Conservation (phyloP, 192 early-diverging fungal genomes). For the Gaertneriomyces sp. region DNA sequence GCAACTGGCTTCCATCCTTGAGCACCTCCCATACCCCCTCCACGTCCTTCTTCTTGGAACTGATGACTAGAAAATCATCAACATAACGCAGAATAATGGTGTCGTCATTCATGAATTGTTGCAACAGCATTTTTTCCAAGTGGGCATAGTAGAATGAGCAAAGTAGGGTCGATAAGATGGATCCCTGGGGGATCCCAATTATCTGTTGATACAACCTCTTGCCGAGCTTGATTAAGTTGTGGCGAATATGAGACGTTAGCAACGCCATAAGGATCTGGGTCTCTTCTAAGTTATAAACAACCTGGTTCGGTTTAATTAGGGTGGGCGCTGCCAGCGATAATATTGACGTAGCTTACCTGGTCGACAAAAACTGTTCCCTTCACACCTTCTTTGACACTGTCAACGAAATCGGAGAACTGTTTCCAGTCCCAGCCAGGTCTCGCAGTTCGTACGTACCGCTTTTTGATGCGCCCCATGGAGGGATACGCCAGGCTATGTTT, state of each 20-base stretch:
- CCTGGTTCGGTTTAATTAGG: constrained; percentile 25
- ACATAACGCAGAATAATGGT: constrained; percentile 68
- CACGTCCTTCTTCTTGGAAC: constrained; percentile 49
- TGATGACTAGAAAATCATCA: constrained; percentile 83
- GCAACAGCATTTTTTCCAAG: constrained; percentile 60
- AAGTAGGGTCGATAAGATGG: constrained; percentile 76
- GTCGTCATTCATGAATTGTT: constrained; percentile 31
- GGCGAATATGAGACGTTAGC: constrained; percentile 61
- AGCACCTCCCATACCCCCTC: constrained; percentile 45
- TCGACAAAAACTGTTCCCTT: constrained; percentile 69
- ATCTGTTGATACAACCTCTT: constrained; percentile 63
- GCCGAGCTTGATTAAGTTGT: constrained; percentile 65
- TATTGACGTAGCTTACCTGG: constrained; percentile 27
- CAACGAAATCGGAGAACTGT: not conserved
- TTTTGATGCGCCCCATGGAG: constrained; percentile 31
- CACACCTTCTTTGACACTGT: constrained; percentile 21
- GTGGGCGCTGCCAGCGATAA: not conserved
- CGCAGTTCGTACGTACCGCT: constrained; percentile 32
- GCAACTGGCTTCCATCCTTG: constrained; percentile 54
- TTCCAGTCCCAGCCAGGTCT: constrained; percentile 29
- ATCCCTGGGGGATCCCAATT: constrained; percentile 89
- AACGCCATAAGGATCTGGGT: constrained; percentile 43
- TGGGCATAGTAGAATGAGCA: constrained; percentile 84
- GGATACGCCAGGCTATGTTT: constrained; percentile 54
- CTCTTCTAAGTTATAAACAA: constrained; percentile 53